Base-by-base conservation (phyloP, 2,329 filamentous ascomycete species). In the Aschersonia sp. region DNA sequence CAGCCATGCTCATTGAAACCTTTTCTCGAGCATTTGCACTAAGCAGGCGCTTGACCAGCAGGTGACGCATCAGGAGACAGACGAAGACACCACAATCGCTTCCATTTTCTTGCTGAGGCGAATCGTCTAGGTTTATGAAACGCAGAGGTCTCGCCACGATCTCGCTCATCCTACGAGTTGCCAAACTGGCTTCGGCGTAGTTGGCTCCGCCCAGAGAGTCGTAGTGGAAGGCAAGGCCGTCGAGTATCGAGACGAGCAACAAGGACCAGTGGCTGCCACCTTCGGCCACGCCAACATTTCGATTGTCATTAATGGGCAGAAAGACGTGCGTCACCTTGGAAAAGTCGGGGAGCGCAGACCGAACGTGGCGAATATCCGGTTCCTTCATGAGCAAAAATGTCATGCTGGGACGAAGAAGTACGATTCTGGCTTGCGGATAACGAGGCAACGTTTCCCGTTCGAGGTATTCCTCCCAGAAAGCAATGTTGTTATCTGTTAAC, bases 381-480 rank as follows among this genome's bases (percentile, higher is more conserved):
- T 77, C 85, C 61, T 88, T 84, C 71, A 92, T 85, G 52, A 97
- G 78, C 65, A 97, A 81, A 63, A 92, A 94, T 48, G 86, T 83
- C 85, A 97, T 94, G 58, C 83, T 86, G 1, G 92, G 92, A 9
- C 91, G 85, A 31, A 98, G 81, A 49, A 98, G 85, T 51, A 91
- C 75, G 61, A 98, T 95, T 53, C 88, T 79, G 28, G 88, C 88
- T 60, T 85, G 81, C 7, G 86, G 85, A 61, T 85, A 94, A 56
- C 80, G 78, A 31, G 73, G 72, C 31, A 98, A 81, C 51, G 88
- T 82, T 70, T 97, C 91, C 52, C 82, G 86, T 65, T 98, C 92
- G 54, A 98, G 80, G 62, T 80, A 94, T 75, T 97, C 91, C 75
- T 97, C 86, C 91, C 92, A 98, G 63, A 98, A 97, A 46, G 88